phyloP scores from a whole-genome alignment of 2,329 filamentous ascomycete genomes.

The Beauveria rudraprayagi region DNA sequence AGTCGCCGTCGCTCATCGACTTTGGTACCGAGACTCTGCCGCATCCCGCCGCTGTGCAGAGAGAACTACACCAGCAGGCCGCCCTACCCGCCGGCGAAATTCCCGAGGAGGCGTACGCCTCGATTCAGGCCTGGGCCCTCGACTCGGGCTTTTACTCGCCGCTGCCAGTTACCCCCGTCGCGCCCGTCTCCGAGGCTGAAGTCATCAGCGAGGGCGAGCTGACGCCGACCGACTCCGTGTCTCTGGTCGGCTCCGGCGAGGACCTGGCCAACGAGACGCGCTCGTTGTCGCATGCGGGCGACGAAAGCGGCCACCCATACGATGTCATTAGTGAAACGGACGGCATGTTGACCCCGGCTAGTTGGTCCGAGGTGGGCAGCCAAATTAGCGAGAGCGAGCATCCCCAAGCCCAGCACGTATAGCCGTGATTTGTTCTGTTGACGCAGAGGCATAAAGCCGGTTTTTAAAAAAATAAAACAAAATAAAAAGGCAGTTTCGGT shows the following conservation, averaged over 20 bases:
- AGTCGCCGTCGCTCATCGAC: slow-evolving; percentile 26
- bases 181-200: slow-evolving; percentile 44
- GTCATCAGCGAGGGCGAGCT: slow-evolving; percentile 44
- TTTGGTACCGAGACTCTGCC: slow-evolving; percentile 17
- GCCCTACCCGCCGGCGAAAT: slow-evolving; percentile 44
- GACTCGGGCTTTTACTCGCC: slow-evolving; percentile 54
- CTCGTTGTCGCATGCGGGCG: slow-evolving; percentile 31
- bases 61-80: slow-evolving; percentile 40
- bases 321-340: slow-evolving; percentile 54
- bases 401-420: slow-evolving; percentile 1
- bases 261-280: slow-evolving; percentile 36
- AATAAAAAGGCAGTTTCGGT: no score
- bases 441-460: no score
- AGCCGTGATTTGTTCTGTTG: neutral
- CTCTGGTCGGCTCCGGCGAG: slow-evolving; percentile 43
- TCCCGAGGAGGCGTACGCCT: slow-evolving; percentile 43
- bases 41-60: slow-evolving; percentile 28
- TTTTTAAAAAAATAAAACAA: no score
- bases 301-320: slow-evolving; percentile 33
- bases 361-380: slow-evolving; percentile 59
- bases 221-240: slow-evolving; percentile 52
- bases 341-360: slow-evolving; percentile 51
- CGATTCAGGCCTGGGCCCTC: slow-evolving; percentile 59
- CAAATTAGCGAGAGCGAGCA: slow-evolving; percentile 48
- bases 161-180: slow-evolving; percentile 42